A percentile compares a stretch with the other conserved stretches of the same genome.
These are phyloP conservation scores for Trichopus zeylanicus DNA, from an alignment of 116 monocot species.

Conservation along the genomic window DNA sequence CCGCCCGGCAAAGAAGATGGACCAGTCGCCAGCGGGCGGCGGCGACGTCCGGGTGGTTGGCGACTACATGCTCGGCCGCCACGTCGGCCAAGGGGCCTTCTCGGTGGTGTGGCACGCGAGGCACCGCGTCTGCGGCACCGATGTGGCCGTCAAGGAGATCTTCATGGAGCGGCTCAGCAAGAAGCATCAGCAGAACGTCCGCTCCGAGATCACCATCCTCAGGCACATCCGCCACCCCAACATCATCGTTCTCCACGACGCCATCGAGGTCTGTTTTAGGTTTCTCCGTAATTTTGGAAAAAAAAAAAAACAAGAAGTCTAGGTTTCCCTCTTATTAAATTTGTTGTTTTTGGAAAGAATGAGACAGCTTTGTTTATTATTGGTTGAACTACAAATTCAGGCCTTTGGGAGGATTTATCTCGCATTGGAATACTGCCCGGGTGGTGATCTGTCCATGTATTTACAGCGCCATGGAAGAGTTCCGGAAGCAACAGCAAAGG, in stretches of 20 bases:
- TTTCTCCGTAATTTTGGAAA: neutral
- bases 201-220: conserved; percentile 75
- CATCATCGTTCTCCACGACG: conserved; percentile 65
- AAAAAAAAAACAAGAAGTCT: no score
- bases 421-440: conserved; percentile 81
- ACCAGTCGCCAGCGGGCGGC: conserved; percentile 7
- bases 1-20: no score
- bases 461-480: conserved; percentile 64
- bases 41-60: conserved; percentile 56
- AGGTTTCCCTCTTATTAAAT: no score
- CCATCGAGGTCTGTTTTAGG: conserved; percentile 46
- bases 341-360: neutral
- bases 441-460: conserved; percentile 80
- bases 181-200: conserved; percentile 84
- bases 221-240: conserved; percentile 66
- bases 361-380: neutral
- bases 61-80: conserved; percentile 62
- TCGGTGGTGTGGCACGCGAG: conserved; percentile 84
- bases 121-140: conserved; percentile 49
- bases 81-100: conserved; percentile 87
- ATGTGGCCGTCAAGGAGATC: conserved; percentile 96
- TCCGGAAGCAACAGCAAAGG: conserved; percentile 77
- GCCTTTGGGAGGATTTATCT: conserved; percentile 63
- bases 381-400: conserved; percentile 18
- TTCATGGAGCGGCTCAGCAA: conserved; percentile 51